These are phyloP conservation scores for Phytophthora palmivora DNA, from an alignment of 352 stramenopile species.

Conservation along the genomic window DNA sequence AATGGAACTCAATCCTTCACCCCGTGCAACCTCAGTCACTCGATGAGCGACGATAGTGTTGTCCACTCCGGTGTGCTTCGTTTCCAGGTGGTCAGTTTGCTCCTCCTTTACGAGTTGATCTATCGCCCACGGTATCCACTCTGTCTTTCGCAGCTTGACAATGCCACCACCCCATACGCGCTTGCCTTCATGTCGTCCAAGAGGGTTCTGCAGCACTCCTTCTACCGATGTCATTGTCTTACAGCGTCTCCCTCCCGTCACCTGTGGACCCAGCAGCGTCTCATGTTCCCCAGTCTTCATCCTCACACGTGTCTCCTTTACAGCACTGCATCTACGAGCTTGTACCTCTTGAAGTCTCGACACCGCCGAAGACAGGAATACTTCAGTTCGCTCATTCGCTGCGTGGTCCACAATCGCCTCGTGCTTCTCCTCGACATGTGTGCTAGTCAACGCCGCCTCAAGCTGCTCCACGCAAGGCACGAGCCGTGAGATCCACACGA, in stretches of 20 bases:
- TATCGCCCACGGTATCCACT: conserved; percentile 68
- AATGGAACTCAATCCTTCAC: conserved; percentile 56
- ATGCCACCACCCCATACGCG: conserved; percentile 76
- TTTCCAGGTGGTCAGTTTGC: conserved; percentile 21
- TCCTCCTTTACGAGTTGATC: conserved; percentile 63
- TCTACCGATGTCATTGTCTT: conserved; percentile 44
- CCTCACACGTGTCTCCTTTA: neutral
- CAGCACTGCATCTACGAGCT: conserved; percentile 2
- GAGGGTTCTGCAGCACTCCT: conserved; percentile 58
- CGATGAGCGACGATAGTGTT: conserved; percentile 40
- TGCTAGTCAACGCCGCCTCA: conserved; percentile 3
- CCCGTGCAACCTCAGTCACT: conserved; percentile 54
- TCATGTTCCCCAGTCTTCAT: conserved; percentile 13
- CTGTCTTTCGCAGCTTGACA: conserved; percentile 56
- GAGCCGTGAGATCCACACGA: conserved; percentile 7
- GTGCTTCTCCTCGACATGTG: neutral
- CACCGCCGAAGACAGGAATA: conserved; percentile 52
- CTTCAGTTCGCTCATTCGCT: conserved; percentile 24
- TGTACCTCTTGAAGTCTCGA: conserved; percentile 44
- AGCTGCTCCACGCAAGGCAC: conserved; percentile 24
- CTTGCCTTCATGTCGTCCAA: conserved; percentile 54
- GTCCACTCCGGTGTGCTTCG: conserved; percentile 11
- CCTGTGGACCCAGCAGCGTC: conserved; percentile 11
- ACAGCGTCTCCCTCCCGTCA: conserved; percentile 2
- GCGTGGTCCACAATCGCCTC: conserved; percentile 2